Base-by-base conservation (phyloP, 805 yeast species). In the Wickerhamomyces tratensis region DNA sequence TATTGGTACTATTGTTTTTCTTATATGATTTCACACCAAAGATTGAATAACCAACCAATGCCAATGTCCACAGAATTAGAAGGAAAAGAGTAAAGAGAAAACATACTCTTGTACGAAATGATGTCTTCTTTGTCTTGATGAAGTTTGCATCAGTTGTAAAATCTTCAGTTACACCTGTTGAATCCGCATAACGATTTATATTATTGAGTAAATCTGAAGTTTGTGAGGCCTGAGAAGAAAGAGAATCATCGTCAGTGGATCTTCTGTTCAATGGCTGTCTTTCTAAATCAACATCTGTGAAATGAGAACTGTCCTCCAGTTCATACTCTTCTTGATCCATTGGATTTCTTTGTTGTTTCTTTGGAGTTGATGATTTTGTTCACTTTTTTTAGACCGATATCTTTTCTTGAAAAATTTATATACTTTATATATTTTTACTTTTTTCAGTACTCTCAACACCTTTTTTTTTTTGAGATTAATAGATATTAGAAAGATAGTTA, bases 151-250 rank as follows among this genome's bases (percentile, higher is more conserved):
- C 31, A 4, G 46, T 38, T 5, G 39, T 35, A 26, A 41, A 43
- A 11, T 43, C 46, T 13, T 41, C 44, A 2, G 25, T 12, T 2
- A 29, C 40, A 8, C 40, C 40, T 5, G 37, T 34, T 3, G 13
- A 11, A n/a, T 42, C 41, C 20, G 55, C 39, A 43, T 40, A 47
- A 9, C 48, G 49, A 37, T 58, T 59, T 13, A 67, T 57, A 13
- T 52, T 55, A n/a, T 57, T 59, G 41, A 67, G 60, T 6, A 65
- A 29, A 8, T 36, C 48, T 1, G 71, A 67, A 5, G 59, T 46
- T 27, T 29, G 35, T 25, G 43, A 41, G 30, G 31, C 30, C 11
- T 12, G 31, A 29, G 34, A 31, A 6, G 34, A 31, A 12, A 6
- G 7, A 12, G 34, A 31, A 12, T 31, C 34, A 8, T 31, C 34